Base-by-base conservation (phyloP, 163 green algal genomes). In the Picocystis sp. region DNA sequence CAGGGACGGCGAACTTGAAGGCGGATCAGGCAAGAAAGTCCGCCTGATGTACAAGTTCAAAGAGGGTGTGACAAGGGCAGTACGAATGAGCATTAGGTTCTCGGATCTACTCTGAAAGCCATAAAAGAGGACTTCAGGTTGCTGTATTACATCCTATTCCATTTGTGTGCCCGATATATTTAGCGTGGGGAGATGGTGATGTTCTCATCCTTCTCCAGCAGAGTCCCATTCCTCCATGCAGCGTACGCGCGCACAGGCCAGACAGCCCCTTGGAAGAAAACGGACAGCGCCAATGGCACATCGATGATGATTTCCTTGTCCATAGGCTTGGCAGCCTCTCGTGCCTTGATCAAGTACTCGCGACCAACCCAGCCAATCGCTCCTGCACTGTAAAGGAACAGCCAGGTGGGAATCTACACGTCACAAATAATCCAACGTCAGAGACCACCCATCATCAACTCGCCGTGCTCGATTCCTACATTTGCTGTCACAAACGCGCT, bases 251-350 rank as follows among this genome's bases (percentile, higher is more conserved):
- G 62, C 59, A 92, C 55, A 57, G 89, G 89, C 89, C 89, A 98
- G 47, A 53, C 80, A 34, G 73, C 62, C 47, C 82, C 82, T 62
- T 81, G 55, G 47, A 76, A 72, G 24, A 69, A 65, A 22, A 63
- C 57, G 75, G 58, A 51, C 25, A 89, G 59, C 10, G 89, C 89
- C 45, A 82, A 61, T 24, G 85, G 87, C 29, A 95, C 88, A 55
- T 95, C 86, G 57, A 96, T 94, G 77, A 97, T 97, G 78, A 92
- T 93, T 80, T 96, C 89, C 72, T 87, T 91, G 61, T 94, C 74
- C 1, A 64, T 88, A 43, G 84, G 79, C 81, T 94, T 95, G 57
- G 63, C 45, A 11, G 64, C 67, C 11, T 53, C 50, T 57, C 75
- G 74, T 13, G 64, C 55, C 8, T 44, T 44, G 43, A 80, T 78